phyloP scores from a whole-genome alignment of 179 eudicot genomes.

The Spinacia oleracea region DNA sequence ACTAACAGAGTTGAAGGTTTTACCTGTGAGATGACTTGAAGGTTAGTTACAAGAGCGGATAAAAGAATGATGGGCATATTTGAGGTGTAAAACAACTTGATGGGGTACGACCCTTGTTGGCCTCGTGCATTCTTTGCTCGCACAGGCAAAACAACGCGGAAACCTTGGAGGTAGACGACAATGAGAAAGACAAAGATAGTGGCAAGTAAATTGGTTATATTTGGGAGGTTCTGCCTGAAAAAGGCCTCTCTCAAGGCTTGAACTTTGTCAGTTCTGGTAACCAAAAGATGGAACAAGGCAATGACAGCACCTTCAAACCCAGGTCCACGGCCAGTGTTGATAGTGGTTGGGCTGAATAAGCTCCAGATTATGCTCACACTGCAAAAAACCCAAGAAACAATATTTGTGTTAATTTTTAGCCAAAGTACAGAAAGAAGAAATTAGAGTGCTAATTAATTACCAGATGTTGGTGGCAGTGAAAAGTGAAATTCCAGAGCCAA shows the following conservation, averaged over 20 bases:
- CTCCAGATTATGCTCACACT: conserved; percentile 91
- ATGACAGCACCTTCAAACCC: conserved; percentile 90
- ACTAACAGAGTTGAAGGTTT: no score
- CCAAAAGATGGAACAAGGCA: conserved; percentile 73
- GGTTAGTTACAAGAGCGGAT: conserved; percentile 86
- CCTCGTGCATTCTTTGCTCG: conserved; percentile 84
- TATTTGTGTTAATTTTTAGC: conserved; percentile 7
- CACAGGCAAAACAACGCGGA: conserved; percentile 81
- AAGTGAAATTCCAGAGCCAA: conserved; percentile 86
- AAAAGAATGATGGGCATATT: conserved; percentile 87
- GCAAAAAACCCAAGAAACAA: conserved; percentile 26
- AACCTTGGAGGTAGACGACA: conserved; percentile 87
- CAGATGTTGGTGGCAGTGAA: conserved; percentile 90
- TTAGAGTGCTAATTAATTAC: conserved; percentile 28
- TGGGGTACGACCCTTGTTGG: conserved; percentile 80
- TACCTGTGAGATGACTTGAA: conserved; percentile 85
- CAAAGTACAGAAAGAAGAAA: not conserved
- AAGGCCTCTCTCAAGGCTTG: conserved; percentile 80
- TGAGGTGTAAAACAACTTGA: conserved; percentile 78
- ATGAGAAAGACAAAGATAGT: conserved; percentile 73
- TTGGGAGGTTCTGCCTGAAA: conserved; percentile 81
- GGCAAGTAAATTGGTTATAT: conserved; percentile 73
- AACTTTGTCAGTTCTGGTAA: conserved; percentile 77
- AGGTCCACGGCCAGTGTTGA: conserved; percentile 85
- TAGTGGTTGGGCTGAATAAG: conserved; percentile 85